phyloP scores from a whole-genome alignment of 192 early-diverging fungal species.

The Geranomyces michiganensis region DNA sequence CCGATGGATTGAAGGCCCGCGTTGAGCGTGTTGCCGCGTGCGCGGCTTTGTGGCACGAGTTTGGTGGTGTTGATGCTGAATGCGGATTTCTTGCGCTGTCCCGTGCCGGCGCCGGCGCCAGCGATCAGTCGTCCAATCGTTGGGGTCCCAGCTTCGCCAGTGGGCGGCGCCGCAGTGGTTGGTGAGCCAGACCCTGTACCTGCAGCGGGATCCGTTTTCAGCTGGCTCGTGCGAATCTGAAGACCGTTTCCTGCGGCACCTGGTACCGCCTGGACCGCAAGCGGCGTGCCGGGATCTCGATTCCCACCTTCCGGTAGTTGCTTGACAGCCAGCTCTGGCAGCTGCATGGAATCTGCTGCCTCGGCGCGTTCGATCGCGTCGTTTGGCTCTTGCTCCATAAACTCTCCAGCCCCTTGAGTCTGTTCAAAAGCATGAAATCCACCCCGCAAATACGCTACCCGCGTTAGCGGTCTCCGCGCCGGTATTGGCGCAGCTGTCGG shows the following conservation, averaged over 20 bases:
- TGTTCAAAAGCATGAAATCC: constrained; percentile 13
- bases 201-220: not conserved
- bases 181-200: not conserved
- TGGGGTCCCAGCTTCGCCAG: not conserved
- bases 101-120: not conserved
- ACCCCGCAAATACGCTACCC: constrained; percentile 15
- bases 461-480: not conserved
- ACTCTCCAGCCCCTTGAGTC: constrained; percentile 3
- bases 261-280: no score
- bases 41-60: constrained; percentile 15
- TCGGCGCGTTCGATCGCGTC: not conserved
- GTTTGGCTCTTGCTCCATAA: not conserved
- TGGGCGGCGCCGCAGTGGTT: not conserved
- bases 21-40: constrained; percentile 1
- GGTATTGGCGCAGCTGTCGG: not conserved
- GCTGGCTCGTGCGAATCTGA: constrained; percentile 10
- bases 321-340: not conserved
- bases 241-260: not conserved
- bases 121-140: not conserved
- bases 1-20: not conserved
- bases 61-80: constrained; percentile 37
- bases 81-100: constrained; percentile 31
- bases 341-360: not conserved
- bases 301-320: not conserved
- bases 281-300: not conserved